Evolutionary conservation across 2,329 filamentous ascomycete genomes (phyloP).

Genomic region (Calonectria pauciramosa): DNA sequence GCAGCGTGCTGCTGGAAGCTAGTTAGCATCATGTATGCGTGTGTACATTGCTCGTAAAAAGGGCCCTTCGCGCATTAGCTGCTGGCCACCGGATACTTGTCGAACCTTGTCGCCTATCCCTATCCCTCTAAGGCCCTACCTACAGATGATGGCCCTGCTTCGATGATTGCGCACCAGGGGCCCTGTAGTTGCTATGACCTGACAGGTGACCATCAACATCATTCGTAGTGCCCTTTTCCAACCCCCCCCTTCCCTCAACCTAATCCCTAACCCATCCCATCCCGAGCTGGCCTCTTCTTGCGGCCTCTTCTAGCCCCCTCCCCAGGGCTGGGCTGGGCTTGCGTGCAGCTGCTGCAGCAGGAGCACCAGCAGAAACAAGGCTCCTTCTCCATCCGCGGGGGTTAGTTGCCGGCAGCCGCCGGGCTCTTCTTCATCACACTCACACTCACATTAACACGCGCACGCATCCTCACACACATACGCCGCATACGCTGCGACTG

Average conservation of each 20-base stretch:
- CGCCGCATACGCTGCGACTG: neutral
- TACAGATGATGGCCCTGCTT: neutral
- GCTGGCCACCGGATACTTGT: neutral
- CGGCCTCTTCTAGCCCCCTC: neutral
- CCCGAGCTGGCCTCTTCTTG: neutral
- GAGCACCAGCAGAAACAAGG: neutral
- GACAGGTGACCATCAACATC: conserved; percentile 9
- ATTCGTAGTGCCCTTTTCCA: conserved; percentile 7
- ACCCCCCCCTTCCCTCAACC: neutral
- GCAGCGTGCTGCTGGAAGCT: neutral
- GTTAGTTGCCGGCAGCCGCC: neutral
- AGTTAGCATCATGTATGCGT: neutral
- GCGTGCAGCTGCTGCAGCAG: neutral
- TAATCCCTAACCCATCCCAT: neutral
- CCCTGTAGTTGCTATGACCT: neutral
- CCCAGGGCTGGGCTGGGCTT: neutral
- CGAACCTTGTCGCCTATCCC: neutral
- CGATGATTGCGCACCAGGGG: neutral
- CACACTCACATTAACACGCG: neutral
- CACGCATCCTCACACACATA: neutral
- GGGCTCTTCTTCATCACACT: neutral
- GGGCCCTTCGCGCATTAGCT: conserved; percentile 6
- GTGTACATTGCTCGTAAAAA: neutral
- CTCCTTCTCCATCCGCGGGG: neutral
- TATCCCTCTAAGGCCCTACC: neutral